Base-by-base conservation (phyloP, 2,329 filamentous ascomycete species). In the Colletotrichum tabaci region DNA sequence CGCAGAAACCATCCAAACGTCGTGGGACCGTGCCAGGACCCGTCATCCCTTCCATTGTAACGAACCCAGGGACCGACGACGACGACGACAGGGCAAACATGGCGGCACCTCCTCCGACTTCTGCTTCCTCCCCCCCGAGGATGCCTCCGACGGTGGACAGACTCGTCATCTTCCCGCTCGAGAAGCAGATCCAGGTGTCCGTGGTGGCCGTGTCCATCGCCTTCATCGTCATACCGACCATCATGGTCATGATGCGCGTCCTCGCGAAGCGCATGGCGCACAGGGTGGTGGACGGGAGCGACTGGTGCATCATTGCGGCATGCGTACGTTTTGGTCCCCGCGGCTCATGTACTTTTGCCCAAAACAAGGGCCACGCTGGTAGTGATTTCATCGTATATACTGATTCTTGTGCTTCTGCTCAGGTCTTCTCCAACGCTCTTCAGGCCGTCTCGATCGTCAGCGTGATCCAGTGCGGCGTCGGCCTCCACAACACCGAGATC, bases 251-350 rank as follows among this genome's bases (percentile, higher is more conserved):
- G 9, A 23, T 73, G 58, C 67, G 67, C 8, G 23, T 73, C 9
- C 12, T 73, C 7, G 58, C 71, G 12, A 60, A 64, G 35, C 71
- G 67, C n/a, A 62, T 73, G 21, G 67, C 71, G 18, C 52, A 71
- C 15, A 53, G 68, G 10, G 49, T 5, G 4, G 40, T 66, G 47
- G 63, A 71, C 15, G 35, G 58, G 13, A 73, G 71, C 46, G 71
- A 72, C 9, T 67, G 66, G 67, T 67, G 57, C 44, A 71, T 71
- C 16, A 57, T 71, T 5, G 62, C 49, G 1, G 71, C 67, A 8
- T 61, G 50, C 6, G 71, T 71, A 38, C 4, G 67, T 53, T 52
- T 7, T 16, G 23, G 23, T 23, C 13, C 38, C 23, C 13, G 55
- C 40, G 30, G 4, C 12, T 23, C 18, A 23, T 15, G 5, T 16